Evolutionary conservation across 2,329 filamentous ascomycete genomes (phyloP).

Genomic region (Alternaria sp.): DNA sequence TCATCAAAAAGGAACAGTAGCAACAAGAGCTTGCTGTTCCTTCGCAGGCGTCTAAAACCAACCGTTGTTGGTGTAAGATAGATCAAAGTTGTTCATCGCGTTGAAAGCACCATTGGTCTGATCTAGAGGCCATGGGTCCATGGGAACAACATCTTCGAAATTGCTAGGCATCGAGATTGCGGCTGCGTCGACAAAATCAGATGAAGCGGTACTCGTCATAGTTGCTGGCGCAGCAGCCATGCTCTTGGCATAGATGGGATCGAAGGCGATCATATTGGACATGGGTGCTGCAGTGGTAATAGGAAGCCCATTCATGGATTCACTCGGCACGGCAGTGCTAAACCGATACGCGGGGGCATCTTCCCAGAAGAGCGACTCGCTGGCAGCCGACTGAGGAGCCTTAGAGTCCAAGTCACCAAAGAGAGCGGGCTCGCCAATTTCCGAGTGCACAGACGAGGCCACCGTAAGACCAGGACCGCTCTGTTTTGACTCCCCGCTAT

Average conservation of each 20-base stretch:
- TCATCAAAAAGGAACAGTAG: conserved; percentile 38
- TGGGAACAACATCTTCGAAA: conserved; percentile 40
- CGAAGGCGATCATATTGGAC: conserved; percentile 36
- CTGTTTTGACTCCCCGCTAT: conserved; percentile 53
- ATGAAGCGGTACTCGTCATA: conserved; percentile 34
- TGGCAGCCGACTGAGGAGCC: conserved; percentile 41
- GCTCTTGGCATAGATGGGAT: conserved; percentile 44
- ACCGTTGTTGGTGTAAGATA: conserved; percentile 37
- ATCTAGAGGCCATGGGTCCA: conserved; percentile 46
- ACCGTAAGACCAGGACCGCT: conserved; percentile 53
- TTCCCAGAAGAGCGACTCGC: conserved; percentile 51
- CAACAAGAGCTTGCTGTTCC: conserved; percentile 20
- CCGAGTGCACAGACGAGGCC: conserved; percentile 53
- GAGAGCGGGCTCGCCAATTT: conserved; percentile 48
- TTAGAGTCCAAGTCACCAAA: conserved; percentile 50
- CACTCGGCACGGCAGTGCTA: conserved; percentile 35
- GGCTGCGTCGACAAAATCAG: conserved; percentile 39
- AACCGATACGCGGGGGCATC: conserved; percentile 49
- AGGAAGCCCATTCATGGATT: conserved; percentile 36
- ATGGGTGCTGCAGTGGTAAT: conserved; percentile 33
- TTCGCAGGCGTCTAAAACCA: conserved; percentile 47
- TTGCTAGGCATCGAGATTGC: conserved; percentile 47
- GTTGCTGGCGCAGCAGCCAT: conserved; percentile 33
- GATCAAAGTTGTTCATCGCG: conserved; percentile 37
- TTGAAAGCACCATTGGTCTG: conserved; percentile 38